Conservation (phyloP, 176 grass and related monocot genomes). For the Lolium rigidum region DNA sequence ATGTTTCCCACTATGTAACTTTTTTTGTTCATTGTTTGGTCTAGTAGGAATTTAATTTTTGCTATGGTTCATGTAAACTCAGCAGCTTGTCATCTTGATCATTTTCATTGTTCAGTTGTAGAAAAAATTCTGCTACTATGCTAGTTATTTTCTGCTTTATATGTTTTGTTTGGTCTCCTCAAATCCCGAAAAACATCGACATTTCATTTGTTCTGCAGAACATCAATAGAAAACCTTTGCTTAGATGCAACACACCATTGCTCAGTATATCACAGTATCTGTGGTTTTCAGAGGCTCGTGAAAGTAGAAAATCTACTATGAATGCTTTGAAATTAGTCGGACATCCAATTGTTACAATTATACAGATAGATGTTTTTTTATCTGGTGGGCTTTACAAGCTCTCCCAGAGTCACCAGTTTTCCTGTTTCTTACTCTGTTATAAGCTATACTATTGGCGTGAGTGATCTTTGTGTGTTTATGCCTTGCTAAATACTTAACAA, state of each 20-base stretch:
- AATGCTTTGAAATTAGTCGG: too few species aligned
- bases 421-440: not conserved
- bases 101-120: not conserved
- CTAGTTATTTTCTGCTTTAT: not conserved
- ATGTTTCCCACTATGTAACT: not conserved
- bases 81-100: not conserved
- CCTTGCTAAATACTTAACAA: too few species aligned
- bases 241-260: too few species aligned
- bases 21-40: not conserved
- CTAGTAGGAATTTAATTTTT: not conserved
- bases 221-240: too few species aligned
- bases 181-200: not conserved
- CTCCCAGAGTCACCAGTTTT: not conserved
- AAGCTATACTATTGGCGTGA: not conserved
- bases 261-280: too few species aligned
- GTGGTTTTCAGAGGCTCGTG: too few species aligned
- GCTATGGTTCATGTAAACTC: not conserved
- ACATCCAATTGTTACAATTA: too few species aligned
- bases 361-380: too few species aligned
- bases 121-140: too few species aligned
- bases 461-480: not conserved
- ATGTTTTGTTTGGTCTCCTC: not conserved
- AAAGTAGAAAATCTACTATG: too few species aligned
- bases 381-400: not conserved
- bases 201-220: too few species aligned